These are phyloP conservation scores for Monilinia vaccinii-corymbosi DNA, from an alignment of 2,329 filamentous ascomycete genomes.

Conservation along the genomic window DNA sequence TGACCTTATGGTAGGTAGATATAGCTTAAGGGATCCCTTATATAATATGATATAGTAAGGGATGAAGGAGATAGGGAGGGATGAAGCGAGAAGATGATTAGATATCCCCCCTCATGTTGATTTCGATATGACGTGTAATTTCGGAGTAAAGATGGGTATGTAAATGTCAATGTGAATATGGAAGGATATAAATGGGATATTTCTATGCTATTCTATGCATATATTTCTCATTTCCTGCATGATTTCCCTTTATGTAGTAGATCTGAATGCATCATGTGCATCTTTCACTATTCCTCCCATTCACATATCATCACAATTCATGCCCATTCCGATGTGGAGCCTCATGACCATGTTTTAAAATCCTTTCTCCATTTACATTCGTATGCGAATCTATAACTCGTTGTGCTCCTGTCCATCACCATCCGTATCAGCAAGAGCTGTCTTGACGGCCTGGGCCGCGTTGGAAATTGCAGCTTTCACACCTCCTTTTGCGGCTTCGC, in stretches of 20 bases:
- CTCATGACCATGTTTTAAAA: constrained; percentile 8
- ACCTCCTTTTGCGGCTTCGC: constrained; percentile 22
- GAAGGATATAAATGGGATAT: background rate
- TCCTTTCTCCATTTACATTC: background rate
- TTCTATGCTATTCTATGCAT: background rate
- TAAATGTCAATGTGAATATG: too few relatives aligned
- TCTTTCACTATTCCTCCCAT: background rate
- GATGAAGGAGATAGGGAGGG: too few relatives aligned
- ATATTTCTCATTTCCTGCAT: background rate
- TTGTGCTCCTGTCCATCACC: constrained; percentile 48
- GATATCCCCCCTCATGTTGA: too few relatives aligned
- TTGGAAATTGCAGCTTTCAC: constrained; percentile 38
- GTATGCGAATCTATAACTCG: constrained; percentile 40
- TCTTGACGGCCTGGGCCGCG: constrained; percentile 44
- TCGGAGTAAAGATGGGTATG: too few relatives aligned
- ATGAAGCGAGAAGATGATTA: too few relatives aligned
- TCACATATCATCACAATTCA: constrained; percentile 7
- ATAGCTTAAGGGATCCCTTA: too few relatives aligned
- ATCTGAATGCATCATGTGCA: background rate
- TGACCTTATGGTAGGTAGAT: too few relatives aligned
- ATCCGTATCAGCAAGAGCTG: constrained; percentile 44
- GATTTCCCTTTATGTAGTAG: background rate
- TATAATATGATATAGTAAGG: too few relatives aligned
- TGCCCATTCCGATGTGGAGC: constrained; percentile 7
- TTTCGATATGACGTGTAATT: too few relatives aligned